Evolutionary conservation across 208 protist genomes (phyloP).

Genomic region (Crithidia mellificae): DNA sequence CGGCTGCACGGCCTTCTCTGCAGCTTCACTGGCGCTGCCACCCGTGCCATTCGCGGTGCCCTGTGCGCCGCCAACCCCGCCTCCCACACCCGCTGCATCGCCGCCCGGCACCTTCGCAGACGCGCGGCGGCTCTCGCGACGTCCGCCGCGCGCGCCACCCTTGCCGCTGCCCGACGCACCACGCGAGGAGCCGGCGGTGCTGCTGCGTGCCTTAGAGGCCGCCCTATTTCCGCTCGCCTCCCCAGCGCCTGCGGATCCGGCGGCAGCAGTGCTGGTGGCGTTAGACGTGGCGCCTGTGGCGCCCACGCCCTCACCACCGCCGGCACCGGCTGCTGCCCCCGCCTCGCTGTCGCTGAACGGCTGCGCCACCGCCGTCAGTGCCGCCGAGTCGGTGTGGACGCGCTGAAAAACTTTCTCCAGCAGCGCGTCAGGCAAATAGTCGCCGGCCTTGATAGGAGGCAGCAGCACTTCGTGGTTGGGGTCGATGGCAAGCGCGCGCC

Average conservation of each 20-base stretch:
- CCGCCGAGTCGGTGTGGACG: constrained; percentile 31
- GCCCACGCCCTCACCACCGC: background rate
- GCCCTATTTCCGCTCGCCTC: too few species aligned
- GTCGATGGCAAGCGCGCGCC: constrained; percentile 33
- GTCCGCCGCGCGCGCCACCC: constrained; percentile 5
- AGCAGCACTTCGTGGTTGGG: constrained; percentile 58
- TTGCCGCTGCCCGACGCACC: background rate
- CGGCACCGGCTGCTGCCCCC: background rate
- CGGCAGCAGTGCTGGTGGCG: background rate
- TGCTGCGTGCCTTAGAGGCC: constrained; percentile 1
- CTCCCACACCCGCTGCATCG: background rate
- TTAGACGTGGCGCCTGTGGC: too few species aligned
- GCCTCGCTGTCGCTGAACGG: background rate
- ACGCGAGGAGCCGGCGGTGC: too few species aligned
- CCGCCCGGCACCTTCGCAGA: background rate
- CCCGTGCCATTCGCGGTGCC: background rate
- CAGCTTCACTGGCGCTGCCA: background rate
- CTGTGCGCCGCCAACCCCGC: background rate
- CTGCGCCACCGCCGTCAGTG: constrained; percentile 6
- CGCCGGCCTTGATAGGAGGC: constrained; percentile 59
- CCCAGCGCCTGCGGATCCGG: too few species aligned
- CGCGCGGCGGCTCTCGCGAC: constrained; percentile 9
- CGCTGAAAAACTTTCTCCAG: constrained; percentile 64
- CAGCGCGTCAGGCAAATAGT: constrained; percentile 64
- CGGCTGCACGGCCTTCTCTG: background rate